Percentiles rank a stretch among this genome's conserved stretches.
Conservation (phyloP, 2,329 filamentous ascomycete genomes). For the Aureobasidium pullulans region DNA sequence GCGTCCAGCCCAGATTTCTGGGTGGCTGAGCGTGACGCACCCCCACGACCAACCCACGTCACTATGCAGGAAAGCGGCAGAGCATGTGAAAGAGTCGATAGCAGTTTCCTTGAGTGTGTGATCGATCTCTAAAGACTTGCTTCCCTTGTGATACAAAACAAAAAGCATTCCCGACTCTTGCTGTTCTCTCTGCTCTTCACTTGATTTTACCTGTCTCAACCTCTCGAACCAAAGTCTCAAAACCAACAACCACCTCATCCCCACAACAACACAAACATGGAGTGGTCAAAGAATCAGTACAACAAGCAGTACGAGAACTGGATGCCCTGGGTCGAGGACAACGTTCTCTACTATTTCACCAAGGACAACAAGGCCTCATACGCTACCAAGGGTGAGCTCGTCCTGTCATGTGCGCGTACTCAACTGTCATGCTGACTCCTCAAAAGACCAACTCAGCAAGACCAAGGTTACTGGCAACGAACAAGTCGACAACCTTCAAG, state of each 20-base stretch:
- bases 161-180: constrained; percentile 25
- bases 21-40: constrained; percentile 14
- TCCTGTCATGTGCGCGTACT: neutral
- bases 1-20: constrained; percentile 3
- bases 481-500: constrained; percentile 62
- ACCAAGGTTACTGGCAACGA: constrained; percentile 61
- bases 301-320: constrained; percentile 66
- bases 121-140: neutral
- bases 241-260: neutral
- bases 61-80: constrained; percentile 14
- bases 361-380: constrained; percentile 72
- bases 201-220: neutral
- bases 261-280: constrained; percentile 27
- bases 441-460: constrained; percentile 46
- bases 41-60: constrained; percentile 15
- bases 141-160: constrained; percentile 23
- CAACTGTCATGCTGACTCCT: neutral
- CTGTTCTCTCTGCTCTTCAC: constrained; percentile 5
- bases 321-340: constrained; percentile 70
- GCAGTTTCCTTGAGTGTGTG: neutral
- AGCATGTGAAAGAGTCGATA: constrained; percentile 22
- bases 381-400: constrained; percentile 54
- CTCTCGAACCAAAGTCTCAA: neutral
- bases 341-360: constrained; percentile 65
- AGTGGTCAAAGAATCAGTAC: constrained; percentile 58